Evolutionary conservation across 805 yeast genomes (phyloP).

Genomic region (Candida bentonensis): DNA sequence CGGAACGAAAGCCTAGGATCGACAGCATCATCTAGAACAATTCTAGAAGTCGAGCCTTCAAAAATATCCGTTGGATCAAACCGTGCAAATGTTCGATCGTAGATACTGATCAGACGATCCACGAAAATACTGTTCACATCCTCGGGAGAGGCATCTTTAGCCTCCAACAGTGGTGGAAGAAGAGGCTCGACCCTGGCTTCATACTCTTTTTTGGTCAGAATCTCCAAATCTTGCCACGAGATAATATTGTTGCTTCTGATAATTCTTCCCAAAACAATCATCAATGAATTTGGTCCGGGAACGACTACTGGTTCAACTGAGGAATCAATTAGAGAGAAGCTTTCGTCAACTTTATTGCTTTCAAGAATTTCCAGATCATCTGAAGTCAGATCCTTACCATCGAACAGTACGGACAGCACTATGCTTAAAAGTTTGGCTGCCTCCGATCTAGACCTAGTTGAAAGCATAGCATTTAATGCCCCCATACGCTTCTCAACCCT

Average conservation of each 20-base stretch:
- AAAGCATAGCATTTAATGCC: not conserved
- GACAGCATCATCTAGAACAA: not conserved
- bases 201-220: slow-evolving; percentile 15
- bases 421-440: not conserved
- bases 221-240: slow-evolving; percentile 6
- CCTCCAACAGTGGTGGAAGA: slow-evolving; percentile 4
- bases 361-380: not conserved
- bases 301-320: not conserved
- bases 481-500: not conserved
- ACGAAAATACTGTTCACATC: slow-evolving; percentile 3
- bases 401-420: not conserved
- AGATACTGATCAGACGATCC: slow-evolving; percentile 10
- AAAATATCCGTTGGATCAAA: slow-evolving; percentile 5
- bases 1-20: not conserved
- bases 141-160: too few species aligned
- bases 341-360: not conserved
- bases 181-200: slow-evolving; percentile 8
- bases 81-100: slow-evolving; percentile 8
- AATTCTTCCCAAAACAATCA: not conserved
- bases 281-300: not conserved
- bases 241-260: not conserved
- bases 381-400: not conserved
- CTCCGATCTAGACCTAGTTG: not conserved
- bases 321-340: not conserved
- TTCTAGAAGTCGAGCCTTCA: not conserved